Base-by-base conservation (phyloP, 352 stramenopile species). In the Globisporangium solare region DNA sequence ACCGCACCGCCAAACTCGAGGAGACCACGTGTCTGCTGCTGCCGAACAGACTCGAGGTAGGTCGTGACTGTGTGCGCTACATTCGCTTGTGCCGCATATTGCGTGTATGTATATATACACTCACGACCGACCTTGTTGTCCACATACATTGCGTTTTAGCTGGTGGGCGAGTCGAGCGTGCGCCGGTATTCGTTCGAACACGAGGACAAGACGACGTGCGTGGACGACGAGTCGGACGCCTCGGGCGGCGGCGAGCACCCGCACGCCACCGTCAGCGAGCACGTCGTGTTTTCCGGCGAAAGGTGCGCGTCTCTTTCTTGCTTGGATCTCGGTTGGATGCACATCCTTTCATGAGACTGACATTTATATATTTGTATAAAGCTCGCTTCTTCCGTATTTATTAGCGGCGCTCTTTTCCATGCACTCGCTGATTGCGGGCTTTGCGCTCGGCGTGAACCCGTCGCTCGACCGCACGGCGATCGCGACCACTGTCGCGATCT, bases 381-480 rank as follows among this genome's bases (percentile, higher is more conserved):
- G 73, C 58, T 66, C 66, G 10, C 49, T 84, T 13, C 63, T 86
- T 20, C 75, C 74, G 27, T 86, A 83, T 73, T 66, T 86, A 58
- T 73, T 88, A 47, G 75, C 77, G 17, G 70, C 70, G 37, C 68
- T 88, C 56, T 86, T 88, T 60, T 86, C 77, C 3, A 54, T 88
- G 48, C 77, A 88, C 54, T 84, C 75, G 49, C 68, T 86, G 24
- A 86, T 88, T 41, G 77, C 77, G 2, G 77, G 77, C 32, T 85
- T 88, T 41, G 76, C 75, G 22, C 59, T 88, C 13, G 75, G 76
- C 35, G 71, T 88, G 14, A 86, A 84, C 39, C 67, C 67, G 31
- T 70, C 68, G 6, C 73, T 83, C 50, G 67, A 79, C 53, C 71
- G 71, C 54, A 84, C 71, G 1, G 73, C 73, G 0, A 54, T 88